Percentiles rank a stretch among this genome's conserved stretches.
phyloP scores from a whole-genome alignment of 2,329 filamentous ascomycete species.

The Cercospora janseana region DNA sequence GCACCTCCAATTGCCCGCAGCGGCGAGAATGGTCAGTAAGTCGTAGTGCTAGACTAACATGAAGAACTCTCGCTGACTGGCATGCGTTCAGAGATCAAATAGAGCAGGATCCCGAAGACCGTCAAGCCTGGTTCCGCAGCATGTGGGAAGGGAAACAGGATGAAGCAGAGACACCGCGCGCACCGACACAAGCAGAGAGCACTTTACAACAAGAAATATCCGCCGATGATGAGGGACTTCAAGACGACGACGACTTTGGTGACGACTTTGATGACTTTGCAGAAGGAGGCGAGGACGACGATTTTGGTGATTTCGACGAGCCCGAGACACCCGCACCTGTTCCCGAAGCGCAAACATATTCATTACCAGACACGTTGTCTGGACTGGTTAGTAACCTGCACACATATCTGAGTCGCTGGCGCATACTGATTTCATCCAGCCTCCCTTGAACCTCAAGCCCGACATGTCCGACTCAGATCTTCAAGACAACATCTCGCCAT shows the following conservation, averaged over 20 bases:
- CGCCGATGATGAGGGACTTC: conserved; percentile 51
- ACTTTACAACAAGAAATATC: conserved; percentile 57
- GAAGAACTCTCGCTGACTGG: conserved; percentile 9
- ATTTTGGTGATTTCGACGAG: conserved; percentile 55
- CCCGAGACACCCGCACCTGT: conserved; percentile 25
- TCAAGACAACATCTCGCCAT: conserved; percentile 59
- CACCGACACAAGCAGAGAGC: conserved; percentile 14
- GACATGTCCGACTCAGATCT: conserved; percentile 55
- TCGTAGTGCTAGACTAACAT: conserved; percentile 11
- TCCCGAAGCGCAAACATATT: conserved; percentile 33
- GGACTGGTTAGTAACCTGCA: conserved; percentile 49
- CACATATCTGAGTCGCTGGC: conserved; percentile 1
- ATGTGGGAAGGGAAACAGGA: conserved; percentile 34
- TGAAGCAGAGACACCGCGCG: conserved; percentile 19
- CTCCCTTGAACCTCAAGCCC: conserved; percentile 30
- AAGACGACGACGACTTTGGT: conserved; percentile 65
- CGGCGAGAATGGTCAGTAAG: conserved; percentile 60
- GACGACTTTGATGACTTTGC: conserved; percentile 68
- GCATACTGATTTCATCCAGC: conserved; percentile 34
- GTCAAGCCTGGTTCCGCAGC: conserved; percentile 35
- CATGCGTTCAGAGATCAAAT: conserved; percentile 37
- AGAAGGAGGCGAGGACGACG: conserved; percentile 48
- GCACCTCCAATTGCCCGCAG: conserved; percentile 46
- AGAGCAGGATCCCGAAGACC: conserved; percentile 30
- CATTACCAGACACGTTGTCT: conserved; percentile 41